These are phyloP conservation scores for Leishmania amazonensis DNA, from an alignment of 208 protist species.

Conservation along the genomic window DNA sequence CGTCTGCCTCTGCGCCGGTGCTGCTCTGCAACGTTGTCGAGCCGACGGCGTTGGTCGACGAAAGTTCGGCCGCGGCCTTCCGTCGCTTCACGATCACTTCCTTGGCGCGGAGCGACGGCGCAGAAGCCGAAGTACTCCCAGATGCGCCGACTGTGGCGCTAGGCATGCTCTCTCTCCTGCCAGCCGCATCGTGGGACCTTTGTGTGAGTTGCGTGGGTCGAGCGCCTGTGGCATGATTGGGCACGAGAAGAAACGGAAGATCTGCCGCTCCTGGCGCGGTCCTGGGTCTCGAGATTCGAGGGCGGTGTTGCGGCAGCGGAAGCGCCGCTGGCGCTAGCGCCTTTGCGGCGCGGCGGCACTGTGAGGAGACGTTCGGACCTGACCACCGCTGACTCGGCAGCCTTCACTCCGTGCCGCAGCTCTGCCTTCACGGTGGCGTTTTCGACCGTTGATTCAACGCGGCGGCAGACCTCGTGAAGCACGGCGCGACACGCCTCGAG, in stretches of 20 bases:
- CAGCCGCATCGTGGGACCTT: neutral
- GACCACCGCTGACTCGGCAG: slow-evolving; percentile 30
- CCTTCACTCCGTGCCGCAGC: slow-evolving; percentile 32
- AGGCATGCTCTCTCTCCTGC: neutral
- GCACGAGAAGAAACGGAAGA: neutral
- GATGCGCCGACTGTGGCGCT: neutral
- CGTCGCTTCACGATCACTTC: slow-evolving; percentile 5
- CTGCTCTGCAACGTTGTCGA: slow-evolving; percentile 1
- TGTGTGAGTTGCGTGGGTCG: neutral
- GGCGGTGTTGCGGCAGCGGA: neutral
- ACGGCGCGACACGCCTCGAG: slow-evolving; percentile 25
- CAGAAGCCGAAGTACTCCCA: neutral
- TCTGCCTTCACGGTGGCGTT: slow-evolving; percentile 30
- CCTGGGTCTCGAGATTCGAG: neutral
- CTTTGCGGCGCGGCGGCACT: slow-evolving; percentile 1
- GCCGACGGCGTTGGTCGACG: neutral
- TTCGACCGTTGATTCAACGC: slow-evolving; percentile 24
- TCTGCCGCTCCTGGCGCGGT: too few relatives aligned
- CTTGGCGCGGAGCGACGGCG: neutral
- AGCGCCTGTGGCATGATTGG: neutral
- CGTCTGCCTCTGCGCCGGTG: neutral
- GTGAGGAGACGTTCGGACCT: neutral
- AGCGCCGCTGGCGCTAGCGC: neutral
- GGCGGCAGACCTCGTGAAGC: slow-evolving; percentile 32
- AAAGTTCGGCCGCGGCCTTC: neutral